Conservation (phyloP, 306 rosid genomes). For the Sindora glabra region DNA sequence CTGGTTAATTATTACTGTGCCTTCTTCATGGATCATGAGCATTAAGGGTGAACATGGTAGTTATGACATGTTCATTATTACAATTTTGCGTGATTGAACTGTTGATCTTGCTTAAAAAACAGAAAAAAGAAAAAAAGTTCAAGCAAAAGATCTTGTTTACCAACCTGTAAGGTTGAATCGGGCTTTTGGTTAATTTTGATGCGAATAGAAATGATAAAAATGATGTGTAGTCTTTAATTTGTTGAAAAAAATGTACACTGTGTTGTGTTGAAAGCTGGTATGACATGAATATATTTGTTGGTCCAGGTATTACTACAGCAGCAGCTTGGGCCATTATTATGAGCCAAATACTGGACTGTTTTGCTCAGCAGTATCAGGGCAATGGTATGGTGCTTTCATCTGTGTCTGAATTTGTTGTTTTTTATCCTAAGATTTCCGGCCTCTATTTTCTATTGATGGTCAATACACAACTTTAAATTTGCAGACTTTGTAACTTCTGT, state of each 20-base stretch:
- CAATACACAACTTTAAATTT: neutral
- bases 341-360: conserved; percentile 32
- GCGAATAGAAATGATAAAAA: neutral
- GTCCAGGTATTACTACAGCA: conserved; percentile 70
- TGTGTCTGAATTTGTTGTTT: neutral
- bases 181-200: neutral
- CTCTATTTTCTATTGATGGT: neutral
- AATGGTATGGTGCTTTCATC: conserved; percentile 40
- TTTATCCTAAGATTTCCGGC: neutral
- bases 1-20: neutral
- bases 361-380: conserved; percentile 57
- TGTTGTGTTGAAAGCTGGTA: neutral
- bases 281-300: neutral
- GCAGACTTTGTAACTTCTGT: neutral
- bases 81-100: no score
- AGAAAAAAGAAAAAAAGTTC: no score
- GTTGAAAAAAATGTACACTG: neutral
- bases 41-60: neutral
- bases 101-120: neutral
- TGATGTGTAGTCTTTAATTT: no score
- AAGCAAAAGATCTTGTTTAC: no score
- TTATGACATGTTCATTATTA: neutral
- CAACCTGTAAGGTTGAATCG: neutral
- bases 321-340: conserved; percentile 31
- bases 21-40: neutral